These are phyloP conservation scores for Gonapodya prolifera DNA, from an alignment of 192 early-diverging fungal genomes.

Conservation along the genomic window DNA sequence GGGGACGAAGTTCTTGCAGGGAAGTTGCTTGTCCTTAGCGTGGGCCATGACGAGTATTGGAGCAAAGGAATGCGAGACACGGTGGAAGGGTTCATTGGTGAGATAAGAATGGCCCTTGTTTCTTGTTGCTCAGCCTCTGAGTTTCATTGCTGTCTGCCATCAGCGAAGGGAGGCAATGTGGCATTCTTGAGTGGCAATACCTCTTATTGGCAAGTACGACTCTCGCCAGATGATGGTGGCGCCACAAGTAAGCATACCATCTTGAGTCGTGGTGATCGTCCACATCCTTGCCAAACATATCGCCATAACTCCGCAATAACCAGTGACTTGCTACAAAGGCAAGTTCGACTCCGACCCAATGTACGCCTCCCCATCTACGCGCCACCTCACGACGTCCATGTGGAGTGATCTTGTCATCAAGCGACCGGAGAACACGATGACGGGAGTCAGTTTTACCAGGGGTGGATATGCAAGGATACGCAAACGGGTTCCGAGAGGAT, in stretches of 20 bases:
- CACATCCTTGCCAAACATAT: not conserved
- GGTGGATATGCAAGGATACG: not conserved
- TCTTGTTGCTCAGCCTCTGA: not conserved
- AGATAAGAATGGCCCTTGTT: no score
- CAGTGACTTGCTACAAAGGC: not conserved
- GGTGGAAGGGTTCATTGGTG: conserved; percentile 1
- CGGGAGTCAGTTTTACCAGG: not conserved
- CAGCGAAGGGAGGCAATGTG: not conserved
- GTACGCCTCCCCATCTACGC: not conserved
- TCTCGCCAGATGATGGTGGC: not conserved
- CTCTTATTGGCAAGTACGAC: not conserved
- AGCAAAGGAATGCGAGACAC: not conserved
- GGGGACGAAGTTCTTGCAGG: not conserved
- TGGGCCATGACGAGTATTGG: conserved; percentile 5
- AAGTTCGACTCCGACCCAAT: not conserved
- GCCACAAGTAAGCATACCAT: not conserved
- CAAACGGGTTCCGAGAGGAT: not conserved
- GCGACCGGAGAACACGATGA: conserved; percentile 1
- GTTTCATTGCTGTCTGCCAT: not conserved
- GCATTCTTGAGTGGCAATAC: conserved; percentile 1
- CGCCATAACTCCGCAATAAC: not conserved
- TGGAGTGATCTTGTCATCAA: not conserved
- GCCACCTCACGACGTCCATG: not conserved
- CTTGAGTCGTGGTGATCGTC: not conserved
- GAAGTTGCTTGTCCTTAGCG: not conserved